phyloP scores from a whole-genome alignment of 2,329 filamentous ascomycete genomes.

The Stemphylium lycopersici region DNA sequence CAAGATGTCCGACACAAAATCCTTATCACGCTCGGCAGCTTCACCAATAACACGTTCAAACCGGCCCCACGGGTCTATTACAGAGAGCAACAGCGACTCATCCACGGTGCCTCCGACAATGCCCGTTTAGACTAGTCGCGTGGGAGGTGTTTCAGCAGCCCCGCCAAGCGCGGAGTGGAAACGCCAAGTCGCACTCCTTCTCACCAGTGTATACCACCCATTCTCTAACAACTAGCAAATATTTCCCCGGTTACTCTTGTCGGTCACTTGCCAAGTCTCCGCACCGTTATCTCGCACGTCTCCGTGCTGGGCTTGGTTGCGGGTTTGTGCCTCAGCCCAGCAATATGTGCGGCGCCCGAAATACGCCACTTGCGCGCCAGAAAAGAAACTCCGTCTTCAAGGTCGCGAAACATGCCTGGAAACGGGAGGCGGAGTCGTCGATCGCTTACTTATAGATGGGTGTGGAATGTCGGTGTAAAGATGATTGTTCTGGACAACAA shows the following conservation, averaged over 20 bases:
- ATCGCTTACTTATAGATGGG: too few species aligned
- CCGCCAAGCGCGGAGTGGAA: constrained; percentile 7
- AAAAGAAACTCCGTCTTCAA: background rate
- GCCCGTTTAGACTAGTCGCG: background rate
- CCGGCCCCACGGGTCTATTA: background rate
- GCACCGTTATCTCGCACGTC: background rate
- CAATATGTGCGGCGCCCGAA: too few species aligned
- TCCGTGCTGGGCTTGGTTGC: background rate
- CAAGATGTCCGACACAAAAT: too few species aligned
- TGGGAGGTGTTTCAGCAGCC: background rate
- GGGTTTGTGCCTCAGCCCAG: background rate
- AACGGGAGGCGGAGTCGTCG: background rate
- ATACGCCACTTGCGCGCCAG: background rate
- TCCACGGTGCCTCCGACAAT: background rate
- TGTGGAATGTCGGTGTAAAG: too few species aligned
- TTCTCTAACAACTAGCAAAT: too few species aligned
- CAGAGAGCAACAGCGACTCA: background rate
- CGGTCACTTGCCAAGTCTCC: too few species aligned
- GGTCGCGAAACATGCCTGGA: constrained; percentile 2
- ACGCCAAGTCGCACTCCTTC: constrained; percentile 2
- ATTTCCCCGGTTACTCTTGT: too few species aligned
- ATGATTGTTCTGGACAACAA: too few species aligned
- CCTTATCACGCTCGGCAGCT: background rate
- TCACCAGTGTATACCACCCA: too few species aligned
- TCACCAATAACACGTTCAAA: background rate